These are phyloP conservation scores for Alternaria solani DNA, from an alignment of 2,329 filamentous ascomycete genomes.

Conservation along the genomic window DNA sequence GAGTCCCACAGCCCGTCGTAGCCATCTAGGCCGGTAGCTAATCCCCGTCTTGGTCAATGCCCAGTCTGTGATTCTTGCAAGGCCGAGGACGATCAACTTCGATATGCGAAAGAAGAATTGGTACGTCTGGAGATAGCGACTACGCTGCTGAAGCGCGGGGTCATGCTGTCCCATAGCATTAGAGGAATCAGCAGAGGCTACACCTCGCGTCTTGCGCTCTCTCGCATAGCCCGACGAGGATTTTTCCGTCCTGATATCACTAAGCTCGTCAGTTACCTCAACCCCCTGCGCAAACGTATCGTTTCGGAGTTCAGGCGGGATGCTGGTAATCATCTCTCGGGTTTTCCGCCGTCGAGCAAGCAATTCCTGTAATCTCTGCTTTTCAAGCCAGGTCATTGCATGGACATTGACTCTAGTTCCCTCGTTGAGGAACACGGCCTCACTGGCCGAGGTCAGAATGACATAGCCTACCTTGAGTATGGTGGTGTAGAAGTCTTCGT, in stretches of 20 bases:
- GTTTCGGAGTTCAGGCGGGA: constrained; percentile 55
- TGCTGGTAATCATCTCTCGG: constrained; percentile 44
- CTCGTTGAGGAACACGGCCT: constrained; percentile 95
- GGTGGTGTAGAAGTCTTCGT: constrained; percentile 96
- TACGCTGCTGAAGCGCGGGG: constrained; percentile 79
- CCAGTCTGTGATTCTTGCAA: constrained; percentile 63
- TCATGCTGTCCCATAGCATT: constrained; percentile 53
- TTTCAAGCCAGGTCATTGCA: constrained; percentile 88
- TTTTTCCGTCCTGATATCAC: constrained; percentile 42
- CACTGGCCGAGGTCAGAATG: constrained; percentile 89
- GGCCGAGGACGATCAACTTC: constrained; percentile 67
- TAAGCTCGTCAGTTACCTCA: constrained; percentile 45
- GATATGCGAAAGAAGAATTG: constrained; percentile 81
- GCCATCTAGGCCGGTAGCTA: constrained; percentile 68
- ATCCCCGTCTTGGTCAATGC: constrained; percentile 68
- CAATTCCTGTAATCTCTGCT: constrained; percentile 81
- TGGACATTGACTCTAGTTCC: constrained; percentile 77
- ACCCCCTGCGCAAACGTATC: constrained; percentile 50
- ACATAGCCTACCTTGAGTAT: constrained; percentile 86
- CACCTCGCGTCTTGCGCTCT: constrained; percentile 68
- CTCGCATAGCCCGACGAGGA: constrained; percentile 66
- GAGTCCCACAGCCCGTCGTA: constrained; percentile 60
- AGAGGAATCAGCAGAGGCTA: constrained; percentile 30
- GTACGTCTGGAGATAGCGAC: constrained; percentile 77
- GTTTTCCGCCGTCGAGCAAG: constrained; percentile 60